Percentiles rank a stretch among this genome's conserved stretches.
Evolutionary conservation across 371 early-diverging fungal species (phyloP).

Genomic region (Chytridiales sp.): DNA sequence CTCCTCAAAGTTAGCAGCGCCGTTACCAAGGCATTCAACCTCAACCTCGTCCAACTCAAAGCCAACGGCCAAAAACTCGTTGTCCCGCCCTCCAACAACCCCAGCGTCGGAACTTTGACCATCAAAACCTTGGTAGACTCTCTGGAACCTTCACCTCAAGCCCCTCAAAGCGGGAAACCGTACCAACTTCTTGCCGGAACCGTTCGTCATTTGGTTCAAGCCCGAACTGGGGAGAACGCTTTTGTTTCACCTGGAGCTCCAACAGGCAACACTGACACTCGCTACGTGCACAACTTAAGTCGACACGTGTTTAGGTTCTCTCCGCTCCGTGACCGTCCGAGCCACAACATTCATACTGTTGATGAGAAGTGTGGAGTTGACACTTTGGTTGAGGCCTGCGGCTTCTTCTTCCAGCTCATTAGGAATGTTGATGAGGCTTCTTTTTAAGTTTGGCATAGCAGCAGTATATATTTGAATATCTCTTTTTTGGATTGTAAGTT

Average conservation of each 20-base stretch:
- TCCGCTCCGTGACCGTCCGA: conserved; percentile 9
- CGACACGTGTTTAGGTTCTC: conserved; percentile 20
- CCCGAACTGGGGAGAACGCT: conserved; percentile 7
- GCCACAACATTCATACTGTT: conserved; percentile 35
- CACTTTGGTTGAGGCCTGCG: conserved; percentile 20
- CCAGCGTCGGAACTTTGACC: conserved; percentile 8
- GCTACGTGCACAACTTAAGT: conserved; percentile 11
- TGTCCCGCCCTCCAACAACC: conserved; percentile 4
- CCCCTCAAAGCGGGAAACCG: background rate
- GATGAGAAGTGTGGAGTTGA: conserved; percentile 32
- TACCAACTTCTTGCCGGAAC: conserved; percentile 19
- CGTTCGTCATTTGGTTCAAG: conserved; percentile 15
- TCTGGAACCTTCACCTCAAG: conserved; percentile 27
- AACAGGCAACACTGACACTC: conserved; percentile 39
- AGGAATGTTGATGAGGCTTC: conserved; percentile 26
- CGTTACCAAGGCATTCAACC: conserved; percentile 10
- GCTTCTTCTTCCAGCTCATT: conserved; percentile 40
- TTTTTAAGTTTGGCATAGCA: too few relatives aligned
- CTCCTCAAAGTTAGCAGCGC: background rate
- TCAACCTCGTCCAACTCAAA: conserved; percentile 11
- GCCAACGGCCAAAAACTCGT: conserved; percentile 1
- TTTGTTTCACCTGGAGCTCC: conserved; percentile 34
- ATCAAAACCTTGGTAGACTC: conserved; percentile 6
- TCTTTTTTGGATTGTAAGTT: too few relatives aligned
- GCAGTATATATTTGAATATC: too few relatives aligned